Base-by-base conservation (phyloP, 495 filamentous ascomycete genomes). In the Aspergillus homomorphus region DNA sequence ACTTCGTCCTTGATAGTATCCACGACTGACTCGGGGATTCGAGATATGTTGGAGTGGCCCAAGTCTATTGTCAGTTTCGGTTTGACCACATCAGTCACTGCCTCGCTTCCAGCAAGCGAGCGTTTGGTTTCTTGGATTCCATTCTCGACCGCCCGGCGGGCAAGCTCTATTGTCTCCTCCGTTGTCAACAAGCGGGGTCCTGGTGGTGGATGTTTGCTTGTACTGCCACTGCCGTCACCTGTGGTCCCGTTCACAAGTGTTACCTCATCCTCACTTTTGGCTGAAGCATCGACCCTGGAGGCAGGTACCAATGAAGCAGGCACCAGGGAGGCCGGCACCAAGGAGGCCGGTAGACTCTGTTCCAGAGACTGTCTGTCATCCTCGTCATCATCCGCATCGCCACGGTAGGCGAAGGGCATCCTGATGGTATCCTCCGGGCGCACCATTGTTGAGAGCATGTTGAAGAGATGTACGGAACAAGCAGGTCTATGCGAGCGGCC, bases 1-100 rank as follows among this genome's bases (percentile, higher is more conserved):
- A 97, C 83, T 69, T 96, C 90, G 70, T 93, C 84, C 74, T 92
- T 95, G 54, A 98, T 92, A 62, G 96, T 84, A 69, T 94, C 91
- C 30, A 97, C 86, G 53, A 96, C 90, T 60, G 93, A 89, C 45
- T 92, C 89, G 1, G 93, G 92, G 64, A 98, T 83, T 58, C 77
- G 82, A 48, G 82, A 80, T 43, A 98, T 92, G 61, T 86, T 84
- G 58, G 87, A 89, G 69, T 92, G 86, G 60, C 89, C 90, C 66
- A 98, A 75, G 69, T 96, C 90, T 65, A 98, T 87, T 15, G 92
- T 96, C 60, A 96, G 78, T 41, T 92, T 91, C 19, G 80, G 84
- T 71, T 89, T 88, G 53, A 90, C 78, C 18, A 84, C 85, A 69
- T 83, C 84, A 55, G 81, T 87, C 19, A 89, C 82, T 53, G 81